These are phyloP conservation scores for Alternaria longipes DNA, from an alignment of 2,329 filamentous ascomycete genomes.

Conservation along the genomic window DNA sequence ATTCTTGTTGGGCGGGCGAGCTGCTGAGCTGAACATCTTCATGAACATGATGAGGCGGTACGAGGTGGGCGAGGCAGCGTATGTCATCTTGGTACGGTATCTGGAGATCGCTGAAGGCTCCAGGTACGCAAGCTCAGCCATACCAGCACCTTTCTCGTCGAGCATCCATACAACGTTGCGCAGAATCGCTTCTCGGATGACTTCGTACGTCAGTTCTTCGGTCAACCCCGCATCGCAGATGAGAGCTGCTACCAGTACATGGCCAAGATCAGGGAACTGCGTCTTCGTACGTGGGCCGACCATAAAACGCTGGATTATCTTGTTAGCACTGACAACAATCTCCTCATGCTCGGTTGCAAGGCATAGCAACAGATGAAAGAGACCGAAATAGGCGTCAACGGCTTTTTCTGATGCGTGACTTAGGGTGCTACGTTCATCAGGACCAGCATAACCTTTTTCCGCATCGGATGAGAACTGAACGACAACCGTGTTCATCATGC, in stretches of 20 bases:
- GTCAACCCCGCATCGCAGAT: constrained; percentile 58
- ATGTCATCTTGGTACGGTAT: constrained; percentile 60
- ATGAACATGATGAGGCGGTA: constrained; percentile 65
- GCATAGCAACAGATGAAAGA: constrained; percentile 63
- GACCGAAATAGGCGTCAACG: constrained; percentile 62
- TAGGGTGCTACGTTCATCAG: constrained; percentile 52
- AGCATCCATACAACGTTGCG: constrained; percentile 64
- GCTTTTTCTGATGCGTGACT: constrained; percentile 62
- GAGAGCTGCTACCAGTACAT: constrained; percentile 59
- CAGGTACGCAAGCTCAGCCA: constrained; percentile 59
- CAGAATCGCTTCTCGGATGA: constrained; percentile 61
- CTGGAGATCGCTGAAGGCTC: constrained; percentile 54
- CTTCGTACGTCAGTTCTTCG: constrained; percentile 50
- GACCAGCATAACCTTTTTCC: constrained; percentile 17
- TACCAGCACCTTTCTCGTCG: constrained; percentile 45
- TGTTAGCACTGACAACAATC: constrained; percentile 59
- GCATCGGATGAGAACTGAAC: constrained; percentile 57
- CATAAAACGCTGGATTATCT: constrained; percentile 52
- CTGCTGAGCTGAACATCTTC: constrained; percentile 59
- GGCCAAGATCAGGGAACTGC: constrained; percentile 59
- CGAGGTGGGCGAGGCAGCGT: constrained; percentile 57
- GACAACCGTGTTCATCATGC: constrained; percentile 63
- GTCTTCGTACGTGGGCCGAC: constrained; percentile 53
- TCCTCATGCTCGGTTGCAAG: constrained; percentile 51
- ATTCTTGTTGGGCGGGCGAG: constrained; percentile 50